These are phyloP conservation scores for Alternaria dauci DNA, from an alignment of 2,329 filamentous ascomycete species.

Conservation along the genomic window DNA sequence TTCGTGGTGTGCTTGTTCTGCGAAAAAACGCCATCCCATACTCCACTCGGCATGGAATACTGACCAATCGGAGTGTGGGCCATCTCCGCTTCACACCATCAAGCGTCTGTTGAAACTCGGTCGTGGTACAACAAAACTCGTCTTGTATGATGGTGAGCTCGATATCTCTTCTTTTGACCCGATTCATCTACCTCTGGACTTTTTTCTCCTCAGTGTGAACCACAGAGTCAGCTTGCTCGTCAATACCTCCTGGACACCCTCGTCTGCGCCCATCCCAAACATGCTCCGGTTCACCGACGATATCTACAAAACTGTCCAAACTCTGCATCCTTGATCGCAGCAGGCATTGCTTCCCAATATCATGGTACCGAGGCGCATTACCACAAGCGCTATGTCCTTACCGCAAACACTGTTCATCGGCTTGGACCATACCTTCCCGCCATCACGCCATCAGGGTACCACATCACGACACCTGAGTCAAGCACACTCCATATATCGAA, in stretches of 20 bases:
- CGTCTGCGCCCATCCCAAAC: background rate
- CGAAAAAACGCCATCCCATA: constrained; percentile 20
- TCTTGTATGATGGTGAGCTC: background rate
- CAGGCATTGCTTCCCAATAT: background rate
- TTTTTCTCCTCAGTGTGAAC: background rate
- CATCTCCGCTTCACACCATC: background rate
- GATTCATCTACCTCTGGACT: background rate
- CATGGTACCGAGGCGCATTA: background rate
- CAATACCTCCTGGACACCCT: background rate
- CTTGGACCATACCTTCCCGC: background rate
- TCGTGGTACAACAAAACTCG: background rate
- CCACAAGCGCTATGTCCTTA: no score
- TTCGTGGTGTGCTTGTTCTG: background rate
- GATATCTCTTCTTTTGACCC: background rate
- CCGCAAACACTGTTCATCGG: background rate
- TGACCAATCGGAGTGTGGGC: constrained; percentile 27
- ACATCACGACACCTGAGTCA: constrained; percentile 2
- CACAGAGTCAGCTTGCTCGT: background rate
- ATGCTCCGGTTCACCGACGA: background rate
- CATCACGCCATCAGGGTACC: constrained; percentile 33
- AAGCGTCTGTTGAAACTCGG: background rate
- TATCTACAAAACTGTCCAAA: background rate
- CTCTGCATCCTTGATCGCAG: background rate
- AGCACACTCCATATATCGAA: constrained; percentile 3
- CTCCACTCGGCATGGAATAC: constrained; percentile 5